Evolutionary conservation across 192 early-diverging fungal species (phyloP), one percentile per base, ranked within the genome.

Genomic region (Dissophora ornata): DNA sequence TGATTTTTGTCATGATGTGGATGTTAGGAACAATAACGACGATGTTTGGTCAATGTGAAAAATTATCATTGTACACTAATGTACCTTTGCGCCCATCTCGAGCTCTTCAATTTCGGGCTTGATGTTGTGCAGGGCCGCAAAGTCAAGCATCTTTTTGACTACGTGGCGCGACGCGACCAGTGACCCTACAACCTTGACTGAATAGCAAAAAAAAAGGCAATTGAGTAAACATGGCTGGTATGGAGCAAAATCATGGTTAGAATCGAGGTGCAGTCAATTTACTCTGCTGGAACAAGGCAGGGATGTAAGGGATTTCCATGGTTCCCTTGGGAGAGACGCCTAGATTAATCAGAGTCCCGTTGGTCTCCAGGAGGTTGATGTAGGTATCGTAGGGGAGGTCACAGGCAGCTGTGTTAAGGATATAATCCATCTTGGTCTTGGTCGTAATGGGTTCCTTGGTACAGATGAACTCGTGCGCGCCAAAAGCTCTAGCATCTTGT

Each of bases 41-140:
- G 21, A 42, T 16, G 24, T 10, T 28, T 36, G 16, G 11, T 21
- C 18, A 19, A 1, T 57, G 16, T 26, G 24, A 21, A n/a, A 45
- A 21, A 41, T 19, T 19, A 18, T 32, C 40, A 4, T 52, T 52
- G n/a, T n/a, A n/a, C n/a, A n/a, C n/a, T n/a, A n/a, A n/a, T n/a
- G n/a, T 40, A 50, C 61, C 49, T 63, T 49, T n/a, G 53, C 50
- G 40, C 61, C 61, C 66, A 91, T 85, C 5, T 89, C 88, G 41
- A 84, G 77, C 30, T 84, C 82, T 45, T 93, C 89, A 56, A 95
- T 87, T 57, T 80, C 79, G 3, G 91, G 85, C 57, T 80, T 82
- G 64, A 95, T 85, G 32, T 89, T 80, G 65, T 90, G 85, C 68
- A 89, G 65, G 28, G 85, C 84, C 1, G 90, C 90, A 67, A 93